These are phyloP conservation scores for Fusarium newnesense DNA, from an alignment of 2,329 filamentous ascomycete species.

Conservation along the genomic window DNA sequence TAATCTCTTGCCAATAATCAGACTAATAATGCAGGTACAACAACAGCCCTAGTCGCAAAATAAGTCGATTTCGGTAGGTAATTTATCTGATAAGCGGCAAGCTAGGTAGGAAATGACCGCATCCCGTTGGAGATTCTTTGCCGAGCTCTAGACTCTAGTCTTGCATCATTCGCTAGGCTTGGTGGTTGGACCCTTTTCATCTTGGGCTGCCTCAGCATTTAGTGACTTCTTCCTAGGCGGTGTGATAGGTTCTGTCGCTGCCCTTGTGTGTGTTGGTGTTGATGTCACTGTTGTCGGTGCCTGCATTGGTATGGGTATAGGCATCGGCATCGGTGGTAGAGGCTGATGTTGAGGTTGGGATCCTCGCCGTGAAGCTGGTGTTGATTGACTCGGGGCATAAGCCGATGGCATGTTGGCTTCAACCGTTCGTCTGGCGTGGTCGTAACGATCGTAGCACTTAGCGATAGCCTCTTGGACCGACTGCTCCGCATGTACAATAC, in stretches of 20 bases:
- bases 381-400: conserved; percentile 47
- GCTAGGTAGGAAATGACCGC: conserved; percentile 28
- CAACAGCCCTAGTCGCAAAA: conserved; percentile 18
- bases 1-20: conserved; percentile 25
- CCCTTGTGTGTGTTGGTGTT: neutral
- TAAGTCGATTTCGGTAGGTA: conserved; percentile 27
- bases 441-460: conserved; percentile 58
- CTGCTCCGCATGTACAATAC: conserved; percentile 55
- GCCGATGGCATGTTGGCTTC: conserved; percentile 58
- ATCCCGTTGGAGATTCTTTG: neutral
- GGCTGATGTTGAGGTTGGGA: neutral
- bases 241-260: neutral
- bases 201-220: conserved; percentile 1
- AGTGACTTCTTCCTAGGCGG: conserved; percentile 4
- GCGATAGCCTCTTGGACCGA: conserved; percentile 59
- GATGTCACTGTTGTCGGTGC: neutral
- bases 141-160: neutral
- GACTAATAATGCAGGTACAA: conserved; percentile 39
- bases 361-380: conserved; percentile 16
- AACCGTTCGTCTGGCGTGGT: conserved; percentile 59
- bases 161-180: conserved; percentile 19
- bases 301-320: neutral
- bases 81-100: conserved; percentile 29
- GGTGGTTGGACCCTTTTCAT: conserved; percentile 18
- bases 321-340: neutral